Conservation (phyloP, 1,139 yeast genomes). For the Sporopachydermia cereana region DNA sequence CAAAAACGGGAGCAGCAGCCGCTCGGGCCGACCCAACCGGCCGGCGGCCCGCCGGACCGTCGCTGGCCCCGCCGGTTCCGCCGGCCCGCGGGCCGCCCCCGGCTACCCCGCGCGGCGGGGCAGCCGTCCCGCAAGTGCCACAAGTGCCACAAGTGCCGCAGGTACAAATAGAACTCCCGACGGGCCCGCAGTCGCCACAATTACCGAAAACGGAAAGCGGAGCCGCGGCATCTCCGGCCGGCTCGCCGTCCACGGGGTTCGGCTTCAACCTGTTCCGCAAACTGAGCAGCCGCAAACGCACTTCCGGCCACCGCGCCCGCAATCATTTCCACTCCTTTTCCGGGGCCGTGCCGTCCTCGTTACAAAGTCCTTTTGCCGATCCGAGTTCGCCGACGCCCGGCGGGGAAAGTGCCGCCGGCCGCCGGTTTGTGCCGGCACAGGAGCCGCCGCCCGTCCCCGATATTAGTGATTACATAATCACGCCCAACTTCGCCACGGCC, state of each 20-base stretch:
- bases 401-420: background rate
- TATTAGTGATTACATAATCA: constrained; percentile 1
- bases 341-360: constrained; percentile 10
- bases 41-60: background rate
- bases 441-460: constrained; percentile 1
- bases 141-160: constrained; percentile 13
- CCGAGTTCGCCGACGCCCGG: constrained; percentile 4
- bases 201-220: background rate
- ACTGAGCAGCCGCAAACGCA: constrained; percentile 28
- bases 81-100: constrained; percentile 34
- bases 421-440: background rate
- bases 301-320: constrained; percentile 15
- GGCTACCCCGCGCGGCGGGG: constrained; percentile 19
- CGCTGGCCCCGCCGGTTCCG: background rate
- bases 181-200: background rate
- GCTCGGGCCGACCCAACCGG: constrained; percentile 8
- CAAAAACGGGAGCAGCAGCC: constrained; percentile 10
- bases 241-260: constrained; percentile 1
- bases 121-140: constrained; percentile 17
- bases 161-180: background rate
- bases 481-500: constrained; percentile 3
- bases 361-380: constrained; percentile 4
- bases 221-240: constrained; percentile 7
- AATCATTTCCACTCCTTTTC: constrained; percentile 14
- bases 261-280: constrained; percentile 24